Evolutionary conservation across 2,329 filamentous ascomycete genomes (phyloP), one percentile per base, ranked within the genome.

Genomic region (Calonectria pauciramosa): DNA sequence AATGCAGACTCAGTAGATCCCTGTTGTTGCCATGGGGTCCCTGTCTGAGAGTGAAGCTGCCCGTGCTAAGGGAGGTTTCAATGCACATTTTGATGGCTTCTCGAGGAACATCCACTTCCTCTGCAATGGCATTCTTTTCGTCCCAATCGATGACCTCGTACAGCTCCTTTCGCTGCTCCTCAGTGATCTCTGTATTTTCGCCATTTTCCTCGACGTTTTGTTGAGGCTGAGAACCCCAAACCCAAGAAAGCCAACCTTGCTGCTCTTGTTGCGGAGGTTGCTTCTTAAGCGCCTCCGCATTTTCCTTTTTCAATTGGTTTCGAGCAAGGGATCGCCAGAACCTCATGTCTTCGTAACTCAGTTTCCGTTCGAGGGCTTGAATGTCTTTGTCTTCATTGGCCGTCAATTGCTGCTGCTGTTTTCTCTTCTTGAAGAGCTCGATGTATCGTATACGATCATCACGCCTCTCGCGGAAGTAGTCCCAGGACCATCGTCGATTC

Each of bases 111-210:
- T 99, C 97, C 4, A 99, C 93, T 52, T 94, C 93, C 78, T 98
- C 96, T 0, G 95, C 90, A 49, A 99, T 90, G 2, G 94, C 95
- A 74, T 96, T 93, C 88, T 98, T 99, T 85, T 99, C 97, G 76
- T 99, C 95, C 93, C 96, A 99, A 81, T 99, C 97, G 80, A 99
- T 99, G 65, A 95, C 97, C 79, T 97, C 94, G 84, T 99, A 99
- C 13, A 99, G 90, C 85, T 99, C 96, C 83, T 99, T 96, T 52
- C 96, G 93, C 84, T 99, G 96, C 84, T 99, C 93, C 75, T 99
- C 97, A 0, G 95, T 97, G 90, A 99, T 98, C 74, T 95, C 92
- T 0, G 93, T 95, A 76, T 96, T 94, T 79, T 97, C 94, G 5
- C 93, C 85, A 63, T 86, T 87, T 60, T 87, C 89, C 56, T 94